Conservation (phyloP, 345 rosid genomes). For the Eucalyptus erythrocorys region DNA sequence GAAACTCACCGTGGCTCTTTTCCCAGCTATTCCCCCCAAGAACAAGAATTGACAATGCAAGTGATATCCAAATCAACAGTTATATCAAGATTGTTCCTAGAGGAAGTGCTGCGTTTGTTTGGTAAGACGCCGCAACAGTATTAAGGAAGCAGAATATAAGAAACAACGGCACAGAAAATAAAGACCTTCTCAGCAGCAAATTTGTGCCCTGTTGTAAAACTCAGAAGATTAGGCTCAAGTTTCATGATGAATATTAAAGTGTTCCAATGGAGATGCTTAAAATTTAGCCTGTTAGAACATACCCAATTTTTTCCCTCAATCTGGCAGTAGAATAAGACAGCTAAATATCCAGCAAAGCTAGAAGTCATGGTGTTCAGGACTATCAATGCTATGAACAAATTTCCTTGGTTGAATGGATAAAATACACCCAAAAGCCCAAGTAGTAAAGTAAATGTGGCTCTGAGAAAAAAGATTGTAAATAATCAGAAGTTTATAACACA, state of each 20-base stretch:
- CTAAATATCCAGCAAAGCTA: slow-evolving; percentile 78
- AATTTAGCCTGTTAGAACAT: not conserved
- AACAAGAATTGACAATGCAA: slow-evolving; percentile 69
- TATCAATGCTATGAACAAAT: slow-evolving; percentile 73
- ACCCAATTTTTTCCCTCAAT: slow-evolving; percentile 92
- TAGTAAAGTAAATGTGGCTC: slow-evolving; percentile 63
- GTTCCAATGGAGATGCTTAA: not conserved
- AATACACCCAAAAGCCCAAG: slow-evolving; percentile 80
- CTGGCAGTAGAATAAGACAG: slow-evolving; percentile 75
- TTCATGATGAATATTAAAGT: not conserved
- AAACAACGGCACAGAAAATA: slow-evolving; percentile 77
- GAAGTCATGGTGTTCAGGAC: slow-evolving; percentile 75
- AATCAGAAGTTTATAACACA: not conserved
- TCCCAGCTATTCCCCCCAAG: slow-evolving; percentile 84
- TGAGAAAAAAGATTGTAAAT: slow-evolving; percentile 4
- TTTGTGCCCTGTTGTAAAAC: slow-evolving; percentile 57
- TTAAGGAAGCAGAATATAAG: slow-evolving; percentile 77
- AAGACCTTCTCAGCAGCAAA: slow-evolving; percentile 55
- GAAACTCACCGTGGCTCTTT: slow-evolving; percentile 69
- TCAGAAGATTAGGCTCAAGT: not conserved
- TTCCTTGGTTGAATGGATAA: slow-evolving; percentile 90
- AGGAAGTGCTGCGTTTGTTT: slow-evolving; percentile 73
- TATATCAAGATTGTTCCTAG: slow-evolving; percentile 71
- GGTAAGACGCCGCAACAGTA: slow-evolving; percentile 65
- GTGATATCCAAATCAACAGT: slow-evolving; percentile 63